Evolutionary conservation across 805 yeast genomes (phyloP), one percentile per base, ranked within the genome.

Genomic region (Yarrowia alimentaria): DNA sequence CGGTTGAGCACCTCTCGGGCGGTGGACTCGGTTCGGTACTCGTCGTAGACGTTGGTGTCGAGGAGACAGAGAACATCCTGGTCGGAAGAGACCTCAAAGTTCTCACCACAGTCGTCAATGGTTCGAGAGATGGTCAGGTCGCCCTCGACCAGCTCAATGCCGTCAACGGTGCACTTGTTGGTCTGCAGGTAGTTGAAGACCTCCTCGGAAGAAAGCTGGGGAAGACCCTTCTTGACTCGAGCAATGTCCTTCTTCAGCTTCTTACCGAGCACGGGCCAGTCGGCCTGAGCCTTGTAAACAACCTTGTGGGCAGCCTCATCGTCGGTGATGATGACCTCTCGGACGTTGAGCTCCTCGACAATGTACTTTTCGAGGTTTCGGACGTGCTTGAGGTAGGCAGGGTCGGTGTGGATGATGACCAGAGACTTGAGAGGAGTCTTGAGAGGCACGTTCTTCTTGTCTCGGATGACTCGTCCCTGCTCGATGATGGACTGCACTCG

Each of bases 241-340:
- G 85, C 88, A 55, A 86, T 94, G 61, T 90, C 98, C 66, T 83
- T 81, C 80, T 89, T 91, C 69, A 93, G 79, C 71, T 93, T 93
- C 77, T 91, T 93, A 72, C 99, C 99, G 60, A 93, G 77, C 16
- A 89, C 87, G 53, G 98, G 96, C 99, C 99, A 93, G 73, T 93
- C 99, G 42, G 99, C 99, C 68, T 86, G 94, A 33, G 91, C 97
- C 57, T 78, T 80, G 75, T 90, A 91, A 66, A 83, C 85, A 55
- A 93, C 98, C 61, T 90, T 93, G 65, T 90, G 91, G 64, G 83
- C 81, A 60, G 76, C 81, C 73, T 93, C 99, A 64, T 93, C 96
- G 18, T 85, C 76, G 16, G 97, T 89, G 61, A 93, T 83, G 61
- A 87, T 73, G 51, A 93, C 67, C 60, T 86, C 93, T 68, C 96